A percentile compares a stretch with the other conserved stretches of the same genome.
phyloP scores from a whole-genome alignment of 2,329 filamentous ascomycete genomes.

The Zymoseptoria brevis region DNA sequence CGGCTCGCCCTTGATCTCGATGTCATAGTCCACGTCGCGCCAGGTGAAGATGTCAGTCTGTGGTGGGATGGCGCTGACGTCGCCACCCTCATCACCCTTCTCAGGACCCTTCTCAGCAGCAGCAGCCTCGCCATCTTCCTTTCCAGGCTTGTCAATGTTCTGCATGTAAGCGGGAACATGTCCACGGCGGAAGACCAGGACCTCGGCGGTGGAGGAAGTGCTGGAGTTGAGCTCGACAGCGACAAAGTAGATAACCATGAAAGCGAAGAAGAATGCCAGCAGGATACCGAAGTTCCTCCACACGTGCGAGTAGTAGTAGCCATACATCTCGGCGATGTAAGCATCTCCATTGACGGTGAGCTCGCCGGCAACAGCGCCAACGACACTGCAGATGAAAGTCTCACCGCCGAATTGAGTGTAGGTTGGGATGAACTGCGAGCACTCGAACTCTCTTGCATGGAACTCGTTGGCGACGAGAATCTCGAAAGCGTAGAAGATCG shows the following conservation, averaged over 20 bases:
- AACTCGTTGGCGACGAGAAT: conserved; percentile 50
- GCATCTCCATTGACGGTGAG: conserved; percentile 33
- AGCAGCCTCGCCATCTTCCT: conserved; percentile 30
- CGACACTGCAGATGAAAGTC: conserved; percentile 31
- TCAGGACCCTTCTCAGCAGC: conserved; percentile 23
- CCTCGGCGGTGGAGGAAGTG: conserved; percentile 56
- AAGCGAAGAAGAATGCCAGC: conserved; percentile 55
- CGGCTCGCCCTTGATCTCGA: conserved; percentile 43
- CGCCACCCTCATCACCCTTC: conserved; percentile 21
- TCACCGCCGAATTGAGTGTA: conserved; percentile 28
- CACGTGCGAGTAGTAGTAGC: conserved; percentile 35
- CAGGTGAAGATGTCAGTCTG: conserved; percentile 42
- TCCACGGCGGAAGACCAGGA: conserved; percentile 53
- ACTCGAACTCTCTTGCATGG: conserved; percentile 26
- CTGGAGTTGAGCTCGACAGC: conserved; percentile 59
- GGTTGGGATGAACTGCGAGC: conserved; percentile 33
- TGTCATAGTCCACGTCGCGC: conserved; percentile 49
- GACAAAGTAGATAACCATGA: conserved; percentile 56
- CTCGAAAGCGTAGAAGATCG: conserved; percentile 59
- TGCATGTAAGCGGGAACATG: conserved; percentile 37
- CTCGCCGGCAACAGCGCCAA: conserved; percentile 34
- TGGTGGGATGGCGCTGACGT: conserved; percentile 33
- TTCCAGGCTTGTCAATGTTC: conserved; percentile 23
- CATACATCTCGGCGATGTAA: conserved; percentile 29
- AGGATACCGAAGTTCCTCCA: conserved; percentile 61